These are phyloP conservation scores for Citrus hindsii DNA, from an alignment of 345 rosid genomes.

Conservation along the genomic window DNA sequence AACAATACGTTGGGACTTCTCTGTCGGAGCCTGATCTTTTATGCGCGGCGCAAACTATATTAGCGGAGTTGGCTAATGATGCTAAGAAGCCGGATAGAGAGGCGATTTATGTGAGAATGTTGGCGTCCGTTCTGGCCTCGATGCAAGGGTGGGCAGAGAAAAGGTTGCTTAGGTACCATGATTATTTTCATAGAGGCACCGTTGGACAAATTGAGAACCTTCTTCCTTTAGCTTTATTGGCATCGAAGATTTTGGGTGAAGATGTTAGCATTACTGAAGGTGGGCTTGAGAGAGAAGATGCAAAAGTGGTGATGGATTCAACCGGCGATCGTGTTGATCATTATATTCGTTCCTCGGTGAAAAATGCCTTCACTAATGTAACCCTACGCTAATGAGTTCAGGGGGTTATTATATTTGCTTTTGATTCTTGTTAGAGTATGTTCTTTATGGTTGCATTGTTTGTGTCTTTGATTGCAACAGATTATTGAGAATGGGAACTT, in stretches of 20 bases:
- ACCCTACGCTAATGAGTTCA: neutral
- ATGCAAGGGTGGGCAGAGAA: constrained; percentile 88
- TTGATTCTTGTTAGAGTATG: neutral
- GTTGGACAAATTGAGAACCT: constrained; percentile 58
- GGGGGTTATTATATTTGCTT: neutral
- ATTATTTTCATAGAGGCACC: constrained; percentile 61
- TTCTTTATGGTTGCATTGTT: neutral
- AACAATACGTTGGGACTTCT: constrained; percentile 63
- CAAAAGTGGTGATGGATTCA: constrained; percentile 40
- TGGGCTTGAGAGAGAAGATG: constrained; percentile 45
- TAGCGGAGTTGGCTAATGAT: constrained; percentile 74
- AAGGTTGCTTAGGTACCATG: constrained; percentile 68
- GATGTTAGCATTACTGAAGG: constrained; percentile 53
- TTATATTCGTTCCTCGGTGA: constrained; percentile 73
- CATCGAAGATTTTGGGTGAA: constrained; percentile 61
- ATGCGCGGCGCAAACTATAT: constrained; percentile 62
- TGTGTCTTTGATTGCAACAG: constrained; percentile 22
- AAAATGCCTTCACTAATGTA: constrained; percentile 73
- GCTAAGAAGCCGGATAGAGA: constrained; percentile 67
- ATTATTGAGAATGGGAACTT: constrained; percentile 51
- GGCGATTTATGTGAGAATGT: constrained; percentile 52
- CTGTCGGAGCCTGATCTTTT: constrained; percentile 79
- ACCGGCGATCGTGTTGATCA: constrained; percentile 56
- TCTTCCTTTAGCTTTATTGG: constrained; percentile 63
- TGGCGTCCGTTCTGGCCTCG: constrained; percentile 57